Conservation (phyloP, 2,329 filamentous ascomycete genomes). For the Volutella citrinella region DNA sequence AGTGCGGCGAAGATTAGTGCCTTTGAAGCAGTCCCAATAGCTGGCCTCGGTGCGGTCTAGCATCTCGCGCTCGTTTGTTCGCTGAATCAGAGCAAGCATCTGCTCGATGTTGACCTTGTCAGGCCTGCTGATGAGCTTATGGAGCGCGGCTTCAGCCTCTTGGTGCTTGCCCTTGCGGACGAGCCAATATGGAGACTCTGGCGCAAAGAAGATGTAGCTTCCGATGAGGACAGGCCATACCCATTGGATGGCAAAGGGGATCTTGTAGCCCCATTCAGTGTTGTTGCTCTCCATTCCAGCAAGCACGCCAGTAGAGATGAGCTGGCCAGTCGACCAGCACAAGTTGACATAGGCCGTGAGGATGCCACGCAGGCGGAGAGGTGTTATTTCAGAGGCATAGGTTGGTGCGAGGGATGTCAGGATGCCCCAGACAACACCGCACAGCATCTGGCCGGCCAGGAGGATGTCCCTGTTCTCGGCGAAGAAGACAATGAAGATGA, state of each 20-base stretch:
- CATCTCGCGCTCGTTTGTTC: no score
- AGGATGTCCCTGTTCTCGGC: slow-evolving; percentile 34
- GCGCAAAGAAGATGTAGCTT: slow-evolving; percentile 16
- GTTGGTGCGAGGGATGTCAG: slow-evolving; percentile 39
- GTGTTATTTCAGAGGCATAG: slow-evolving; percentile 39
- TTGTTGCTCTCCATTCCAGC: no score
- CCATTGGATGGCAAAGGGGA: slow-evolving; percentile 26
- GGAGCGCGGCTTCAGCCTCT: no score
- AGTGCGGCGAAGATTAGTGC: no score
- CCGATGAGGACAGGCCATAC: slow-evolving; percentile 20
- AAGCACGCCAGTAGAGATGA: slow-evolving; percentile 37
- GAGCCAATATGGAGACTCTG: slow-evolving; percentile 41
- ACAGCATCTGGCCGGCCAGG: slow-evolving; percentile 42
- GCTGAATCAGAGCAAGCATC: no score
- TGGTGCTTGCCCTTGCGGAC: slow-evolving; percentile 31
- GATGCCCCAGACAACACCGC: slow-evolving; percentile 37
- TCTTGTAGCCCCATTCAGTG: slow-evolving; percentile 19
- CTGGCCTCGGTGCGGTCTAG: no score
- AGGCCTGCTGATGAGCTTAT: no score
- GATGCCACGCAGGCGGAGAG: slow-evolving; percentile 29
- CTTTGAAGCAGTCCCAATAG: no score
- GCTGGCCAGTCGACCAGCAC: no score
- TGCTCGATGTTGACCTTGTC: no score
- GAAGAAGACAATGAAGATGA: slow-evolving; percentile 21
- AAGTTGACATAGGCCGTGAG: no score